Base-by-base conservation (phyloP, 306 rosid species). In the Cicer pinnatifidum region DNA sequence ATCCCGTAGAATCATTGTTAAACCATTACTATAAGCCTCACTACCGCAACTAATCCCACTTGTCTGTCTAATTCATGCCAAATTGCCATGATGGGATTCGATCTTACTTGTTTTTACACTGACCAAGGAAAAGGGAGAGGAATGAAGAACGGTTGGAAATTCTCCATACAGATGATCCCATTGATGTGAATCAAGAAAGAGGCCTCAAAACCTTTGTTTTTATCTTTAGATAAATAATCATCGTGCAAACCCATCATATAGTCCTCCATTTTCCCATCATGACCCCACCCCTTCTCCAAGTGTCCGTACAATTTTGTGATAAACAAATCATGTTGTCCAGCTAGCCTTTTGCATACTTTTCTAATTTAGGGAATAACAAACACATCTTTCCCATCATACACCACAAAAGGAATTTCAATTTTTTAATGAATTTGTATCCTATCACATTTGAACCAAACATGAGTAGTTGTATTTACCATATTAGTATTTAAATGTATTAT, bases 341-440 rank as follows among this genome's bases (percentile, higher is more conserved):
- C 81, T 84, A 70, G 52, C 70, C 38, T 57, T 62, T 58, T 54
- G 15, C 38, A 52, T 80, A 23, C 44, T 19, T 81, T 84, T 81
- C 88, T 79, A 15, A 73, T 78, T 84, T 74, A 20, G 81, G 88
- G 58, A 84, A 71, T 59, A 64, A 81, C 65, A 64, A 69, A 37
- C 58, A 11, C 54, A 0, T 39, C 67, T 65, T 68, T 63, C 72
- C 44, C 69, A 23, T 71, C 73, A 37, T 48, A 19, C n/a, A 37
- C 75, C 57, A 48, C 68, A 47, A 41, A 15, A 61, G 15, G 13
- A 45, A 28, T 78, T 61, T 70, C 41, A 12, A 71, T 64, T 75
- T 16, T 52, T 28, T 28, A 28, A 28, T 2, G 33, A 2, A 23
- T 23, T 23, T 23, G 33, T 23, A 23, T 23, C 33, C 33, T 23